Evolutionary conservation across 2,329 filamentous ascomycete species (phyloP), one percentile per base, ranked within the genome.

Genomic region (Calonectria naviculata): DNA sequence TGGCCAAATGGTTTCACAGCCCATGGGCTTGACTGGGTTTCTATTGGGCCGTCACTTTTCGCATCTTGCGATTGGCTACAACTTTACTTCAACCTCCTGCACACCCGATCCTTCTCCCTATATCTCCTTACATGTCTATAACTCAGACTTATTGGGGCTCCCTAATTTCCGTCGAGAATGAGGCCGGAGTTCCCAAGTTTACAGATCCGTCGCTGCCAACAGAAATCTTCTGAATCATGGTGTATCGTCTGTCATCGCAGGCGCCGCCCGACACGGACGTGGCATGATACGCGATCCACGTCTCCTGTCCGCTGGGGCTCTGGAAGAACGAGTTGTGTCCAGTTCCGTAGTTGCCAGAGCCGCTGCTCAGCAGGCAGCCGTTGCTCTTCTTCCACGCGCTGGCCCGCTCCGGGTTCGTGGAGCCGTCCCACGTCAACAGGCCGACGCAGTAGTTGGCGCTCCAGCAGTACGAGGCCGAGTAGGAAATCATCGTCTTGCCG

Each of bases 261-360:
- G 85, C 83, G 0, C 88, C 88, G 0, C 78, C 79, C 7, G 82
- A 80, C 68, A 83, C 86, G 3, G 82, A 79, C 1, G 87, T 89
- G 0, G 88, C 88, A 72, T 90, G 88, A 77, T 87, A 90, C 2
- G 87, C 85, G 66, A 87, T 88, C 87, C 87, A 90, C 19, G 84
- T 86, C 80, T 90, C 84, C 0, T 80, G 84, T 12, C 83, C 86
- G 71, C 89, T 87, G 0, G 88, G 87, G 73, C 86, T 89, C 42
- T 79, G 81, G 80, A 90, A 90, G 83, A 90, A 90, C 4, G 86
- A 87, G 72, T 89, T 89, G 72, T 89, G 87, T 2, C 87, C 88
- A 0, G 87, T 86, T 10, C 88, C 88, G 67, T 87, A 89, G 77
- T 90, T 88, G 2, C 87, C 87, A 68, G 89, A 89, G 6, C 85